phyloP scores from a whole-genome alignment of 192 early-diverging fungal genomes.

The Coemansia sp. region DNA sequence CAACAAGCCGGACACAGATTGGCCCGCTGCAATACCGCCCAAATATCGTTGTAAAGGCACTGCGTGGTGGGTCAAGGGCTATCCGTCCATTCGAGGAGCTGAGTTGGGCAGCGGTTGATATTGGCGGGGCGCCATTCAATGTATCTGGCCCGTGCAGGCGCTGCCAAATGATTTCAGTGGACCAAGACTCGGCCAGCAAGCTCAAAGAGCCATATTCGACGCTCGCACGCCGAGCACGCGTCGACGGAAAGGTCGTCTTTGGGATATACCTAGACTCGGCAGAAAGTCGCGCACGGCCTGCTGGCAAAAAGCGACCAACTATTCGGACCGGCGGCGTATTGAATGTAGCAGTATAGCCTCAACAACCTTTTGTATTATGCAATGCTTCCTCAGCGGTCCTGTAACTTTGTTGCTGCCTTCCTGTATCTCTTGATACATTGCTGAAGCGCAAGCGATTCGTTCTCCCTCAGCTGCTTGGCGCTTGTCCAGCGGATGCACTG shows the following conservation, averaged over 20 bases:
- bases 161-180: constrained; percentile 72
- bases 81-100: constrained; percentile 65
- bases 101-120: constrained; percentile 37
- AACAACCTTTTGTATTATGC: not conserved
- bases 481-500: constrained; percentile 18
- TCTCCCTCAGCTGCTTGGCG: constrained; percentile 27
- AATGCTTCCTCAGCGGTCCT: not conserved
- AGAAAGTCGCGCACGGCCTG: not conserved
- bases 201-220: constrained; percentile 62
- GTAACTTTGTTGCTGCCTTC: constrained; percentile 17
- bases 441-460: constrained; percentile 22
- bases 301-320: not conserved
- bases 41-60: constrained; percentile 59
- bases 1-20: not conserved
- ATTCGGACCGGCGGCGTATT: not conserved
- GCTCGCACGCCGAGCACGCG: constrained; percentile 31
- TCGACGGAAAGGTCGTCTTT: constrained; percentile 44
- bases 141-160: constrained; percentile 59
- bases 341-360: not conserved
- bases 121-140: constrained; percentile 4
- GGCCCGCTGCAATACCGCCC: constrained; percentile 56
- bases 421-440: constrained; percentile 32
- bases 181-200: constrained; percentile 55
- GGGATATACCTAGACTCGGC: constrained; percentile 30
- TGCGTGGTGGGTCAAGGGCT: constrained; percentile 2